Base-by-base conservation (phyloP, 2,329 filamentous ascomycete species). In the Diaporthe aspalathi region DNA sequence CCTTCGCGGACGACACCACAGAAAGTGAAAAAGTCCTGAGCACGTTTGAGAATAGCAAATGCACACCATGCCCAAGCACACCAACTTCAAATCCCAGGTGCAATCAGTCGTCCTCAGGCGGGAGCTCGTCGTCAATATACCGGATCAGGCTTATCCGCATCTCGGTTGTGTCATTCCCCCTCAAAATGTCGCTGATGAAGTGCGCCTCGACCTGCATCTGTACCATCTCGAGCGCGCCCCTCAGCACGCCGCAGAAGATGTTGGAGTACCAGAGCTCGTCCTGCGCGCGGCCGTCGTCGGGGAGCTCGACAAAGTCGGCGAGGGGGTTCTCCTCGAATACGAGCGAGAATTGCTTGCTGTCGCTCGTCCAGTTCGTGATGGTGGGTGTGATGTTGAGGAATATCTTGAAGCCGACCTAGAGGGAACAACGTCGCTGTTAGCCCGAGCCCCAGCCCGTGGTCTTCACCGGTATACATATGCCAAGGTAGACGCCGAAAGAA, bases 181-280 rank as follows among this genome's bases (percentile, higher is more conserved):
- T 90, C 72, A 99, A 85, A 40, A 97, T 89, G 81, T 99, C 96
- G 80, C 94, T 98, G 78, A 97, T 93, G 80, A 98, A 99, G 79
- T 97, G 95, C 57, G 94, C 94, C 80, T 99, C 95, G 5, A 98
- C 94, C 82, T 98, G 96, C 94, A 98, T 97, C 88, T 98, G 95
- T 78, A 98, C 95, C 96, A 99, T 99, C 82, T 99, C 96, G 72
- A 99, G 82, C 1, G 95, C 92, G 17, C 96, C 96, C 76, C 96
- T 88, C 73, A 99, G 84, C 53, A 99, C 93, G 53, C 96, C 96
- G 77, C 96, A 98, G 53, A 98, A 88, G 70, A 99, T 97, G 82
- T 98, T 99, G 6, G 94, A 98, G 82, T 97, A 99, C 96, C 96
- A 99, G 49, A 99, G 85, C 83, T 98, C 95, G 78, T 98, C 95